phyloP scores from a whole-genome alignment of 179 eudicot species.

The Nepenthes alata region DNA sequence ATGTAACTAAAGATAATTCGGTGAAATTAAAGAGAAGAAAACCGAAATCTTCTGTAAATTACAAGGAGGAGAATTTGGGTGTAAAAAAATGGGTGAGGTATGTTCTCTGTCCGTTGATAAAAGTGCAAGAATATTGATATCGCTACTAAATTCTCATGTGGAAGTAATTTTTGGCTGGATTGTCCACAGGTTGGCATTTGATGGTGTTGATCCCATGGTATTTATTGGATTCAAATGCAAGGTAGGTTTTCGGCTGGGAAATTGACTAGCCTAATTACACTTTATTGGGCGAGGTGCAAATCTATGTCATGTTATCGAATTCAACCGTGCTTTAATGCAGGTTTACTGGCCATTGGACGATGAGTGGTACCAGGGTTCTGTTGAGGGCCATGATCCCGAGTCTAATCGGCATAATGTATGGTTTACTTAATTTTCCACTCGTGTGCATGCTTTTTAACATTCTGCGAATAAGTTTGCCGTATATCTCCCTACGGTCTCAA shows the following conservation, averaged over 20 bases:
- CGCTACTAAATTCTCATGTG: not conserved
- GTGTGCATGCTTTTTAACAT: not conserved
- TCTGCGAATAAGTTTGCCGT: not conserved
- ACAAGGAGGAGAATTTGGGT: conserved; percentile 11
- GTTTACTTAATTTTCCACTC: conserved; percentile 4
- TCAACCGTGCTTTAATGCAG: conserved; percentile 25
- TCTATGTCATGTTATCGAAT: not conserved
- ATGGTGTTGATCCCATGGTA: conserved; percentile 49
- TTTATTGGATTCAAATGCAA: conserved; percentile 75
- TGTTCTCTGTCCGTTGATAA: conserved; percentile 5
- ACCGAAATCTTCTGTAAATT: conserved; percentile 9
- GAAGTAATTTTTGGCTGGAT: conserved; percentile 3
- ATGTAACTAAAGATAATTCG: conserved; percentile 8
- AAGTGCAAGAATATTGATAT: not conserved
- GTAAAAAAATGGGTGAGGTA: conserved; percentile 68
- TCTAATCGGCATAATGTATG: conserved; percentile 57
- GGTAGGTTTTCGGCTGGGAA: conserved; percentile 27
- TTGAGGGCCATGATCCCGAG: conserved; percentile 37
- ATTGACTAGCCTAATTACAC: not conserved
- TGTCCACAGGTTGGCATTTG: conserved; percentile 52
- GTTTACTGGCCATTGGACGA: conserved; percentile 94
- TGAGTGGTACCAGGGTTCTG: conserved; percentile 60
- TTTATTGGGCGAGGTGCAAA: not conserved
- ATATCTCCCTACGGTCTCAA: conserved; percentile 3
- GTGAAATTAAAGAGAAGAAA: conserved; percentile 17